Evolutionary conservation across 129 eudicot genomes (phyloP).

Genomic region (Escallonia rubra): DNA sequence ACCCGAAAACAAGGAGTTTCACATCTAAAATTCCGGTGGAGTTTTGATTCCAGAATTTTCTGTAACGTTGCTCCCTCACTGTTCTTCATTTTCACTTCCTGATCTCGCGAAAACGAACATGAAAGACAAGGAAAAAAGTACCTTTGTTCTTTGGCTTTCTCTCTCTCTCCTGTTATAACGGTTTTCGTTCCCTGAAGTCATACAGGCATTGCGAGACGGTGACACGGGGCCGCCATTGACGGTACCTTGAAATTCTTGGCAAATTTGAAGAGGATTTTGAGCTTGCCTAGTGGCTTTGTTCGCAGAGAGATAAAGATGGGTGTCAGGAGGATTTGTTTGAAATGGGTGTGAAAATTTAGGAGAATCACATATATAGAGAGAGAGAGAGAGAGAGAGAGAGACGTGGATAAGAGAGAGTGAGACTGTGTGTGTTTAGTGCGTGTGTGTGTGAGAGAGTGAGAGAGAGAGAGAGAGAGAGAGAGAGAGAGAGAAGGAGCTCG

Average conservation of each 20-base stretch:
- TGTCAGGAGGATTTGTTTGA: background rate
- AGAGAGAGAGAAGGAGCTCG: constrained; percentile 2
- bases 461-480: background rate
- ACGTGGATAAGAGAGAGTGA: background rate
- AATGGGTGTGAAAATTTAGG: background rate
- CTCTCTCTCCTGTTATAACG: background rate
- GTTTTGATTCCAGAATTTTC: no score
- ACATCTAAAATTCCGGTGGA: no score
- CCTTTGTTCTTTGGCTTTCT: background rate
- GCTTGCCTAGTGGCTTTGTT: background rate
- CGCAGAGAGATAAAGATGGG: background rate
- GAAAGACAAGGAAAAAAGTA: no score
- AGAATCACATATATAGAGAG: background rate
- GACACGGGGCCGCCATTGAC: constrained; percentile 10
- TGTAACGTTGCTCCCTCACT: no score
- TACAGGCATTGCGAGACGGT: background rate
- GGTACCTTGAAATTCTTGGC: background rate
- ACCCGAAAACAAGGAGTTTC: no score
- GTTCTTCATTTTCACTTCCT: no score
- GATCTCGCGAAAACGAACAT: no score
- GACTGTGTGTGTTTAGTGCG: no score
- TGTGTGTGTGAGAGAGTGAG: background rate
- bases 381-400: background rate
- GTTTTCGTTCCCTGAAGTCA: constrained; percentile 4
- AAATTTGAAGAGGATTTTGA: background rate